A percentile compares a stretch with the other conserved stretches of the same genome.
These are phyloP conservation scores for Clitopilus passeckerianus DNA, from an alignment of 768 basidiomycete species.

Conservation along the genomic window DNA sequence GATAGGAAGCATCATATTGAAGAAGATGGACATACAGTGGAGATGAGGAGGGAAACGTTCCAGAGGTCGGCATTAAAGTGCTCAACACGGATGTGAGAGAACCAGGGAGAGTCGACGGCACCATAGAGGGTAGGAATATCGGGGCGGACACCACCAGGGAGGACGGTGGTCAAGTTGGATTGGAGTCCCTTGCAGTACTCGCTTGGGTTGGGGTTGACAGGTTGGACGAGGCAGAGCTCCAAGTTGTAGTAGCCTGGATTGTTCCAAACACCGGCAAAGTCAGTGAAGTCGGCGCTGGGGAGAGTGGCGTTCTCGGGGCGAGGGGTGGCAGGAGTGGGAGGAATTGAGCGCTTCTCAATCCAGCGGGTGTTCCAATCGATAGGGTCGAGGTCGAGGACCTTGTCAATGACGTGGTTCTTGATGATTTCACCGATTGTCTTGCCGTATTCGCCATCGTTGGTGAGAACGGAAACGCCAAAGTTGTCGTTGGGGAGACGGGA, in stretches of 20 bases:
- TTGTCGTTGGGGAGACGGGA: constrained; percentile 14
- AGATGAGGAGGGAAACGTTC: background rate
- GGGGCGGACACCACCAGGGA: background rate
- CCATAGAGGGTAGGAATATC: background rate
- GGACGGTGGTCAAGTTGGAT: background rate
- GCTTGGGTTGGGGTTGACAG: background rate
- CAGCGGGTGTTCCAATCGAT: constrained; percentile 13
- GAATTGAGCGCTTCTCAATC: background rate
- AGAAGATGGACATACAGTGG: background rate
- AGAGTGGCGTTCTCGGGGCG: constrained; percentile 7
- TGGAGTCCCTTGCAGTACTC: background rate
- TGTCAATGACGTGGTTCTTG: constrained; percentile 17
- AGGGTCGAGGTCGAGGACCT: constrained; percentile 13
- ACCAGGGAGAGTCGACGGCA: background rate
- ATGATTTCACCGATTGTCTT: constrained; percentile 8
- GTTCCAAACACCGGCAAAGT: constrained; percentile 7
- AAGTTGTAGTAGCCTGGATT: constrained; percentile 9
- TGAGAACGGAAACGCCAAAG: constrained; percentile 16
- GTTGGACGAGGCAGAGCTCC: constrained; percentile 9
- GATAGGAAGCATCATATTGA: background rate
- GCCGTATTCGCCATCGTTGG: constrained; percentile 16
- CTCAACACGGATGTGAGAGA: constrained; percentile 1
- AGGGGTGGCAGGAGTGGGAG: constrained; percentile 3
- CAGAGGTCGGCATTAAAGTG: constrained; percentile 6
- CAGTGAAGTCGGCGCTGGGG: constrained; percentile 3